These are phyloP conservation scores for Candida anglica DNA, from an alignment of 805 yeast species.

Conservation along the genomic window DNA sequence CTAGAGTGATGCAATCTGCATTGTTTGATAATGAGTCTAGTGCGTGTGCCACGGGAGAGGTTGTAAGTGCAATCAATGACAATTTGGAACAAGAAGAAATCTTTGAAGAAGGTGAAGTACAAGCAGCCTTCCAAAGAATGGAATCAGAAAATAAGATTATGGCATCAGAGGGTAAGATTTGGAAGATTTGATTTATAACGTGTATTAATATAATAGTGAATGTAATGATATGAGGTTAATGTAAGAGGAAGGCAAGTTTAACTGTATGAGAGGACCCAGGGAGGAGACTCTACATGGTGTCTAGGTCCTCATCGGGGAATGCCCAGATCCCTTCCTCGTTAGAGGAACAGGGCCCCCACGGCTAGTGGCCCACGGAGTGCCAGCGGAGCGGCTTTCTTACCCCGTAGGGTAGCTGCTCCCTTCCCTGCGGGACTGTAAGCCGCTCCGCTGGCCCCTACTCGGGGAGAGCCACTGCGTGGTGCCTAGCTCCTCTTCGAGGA, in stretches of 20 bases:
- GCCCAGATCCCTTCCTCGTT: too few species aligned
- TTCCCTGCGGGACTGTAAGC: too few species aligned
- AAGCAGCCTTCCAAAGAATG: conserved; percentile 28
- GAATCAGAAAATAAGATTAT: conserved; percentile 32
- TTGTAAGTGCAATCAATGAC: conserved; percentile 28
- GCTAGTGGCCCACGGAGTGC: too few species aligned
- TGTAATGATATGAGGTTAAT: background rate
- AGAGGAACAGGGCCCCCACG: too few species aligned
- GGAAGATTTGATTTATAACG: conserved; percentile 29
- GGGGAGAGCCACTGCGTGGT: too few species aligned
- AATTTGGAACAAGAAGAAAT: conserved; percentile 37
- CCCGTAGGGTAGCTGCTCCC: too few species aligned
- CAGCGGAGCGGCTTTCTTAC: too few species aligned
- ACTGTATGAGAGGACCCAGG: too few species aligned
- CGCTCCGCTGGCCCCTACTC: too few species aligned
- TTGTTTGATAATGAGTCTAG: conserved; percentile 28
- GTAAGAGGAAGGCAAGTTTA: background rate
- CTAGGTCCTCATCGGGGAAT: too few species aligned
- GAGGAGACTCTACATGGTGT: too few species aligned
- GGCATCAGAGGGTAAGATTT: conserved; percentile 37
- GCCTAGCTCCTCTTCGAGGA: too few species aligned
- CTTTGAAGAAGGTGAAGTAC: conserved; percentile 26
- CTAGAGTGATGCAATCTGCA: conserved; percentile 26
- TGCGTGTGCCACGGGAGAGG: conserved; percentile 28
- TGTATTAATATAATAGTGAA: background rate